Evolutionary conservation across 1,284 basidiomycete genomes (phyloP).

Genomic region (Malassezia nana): DNA sequence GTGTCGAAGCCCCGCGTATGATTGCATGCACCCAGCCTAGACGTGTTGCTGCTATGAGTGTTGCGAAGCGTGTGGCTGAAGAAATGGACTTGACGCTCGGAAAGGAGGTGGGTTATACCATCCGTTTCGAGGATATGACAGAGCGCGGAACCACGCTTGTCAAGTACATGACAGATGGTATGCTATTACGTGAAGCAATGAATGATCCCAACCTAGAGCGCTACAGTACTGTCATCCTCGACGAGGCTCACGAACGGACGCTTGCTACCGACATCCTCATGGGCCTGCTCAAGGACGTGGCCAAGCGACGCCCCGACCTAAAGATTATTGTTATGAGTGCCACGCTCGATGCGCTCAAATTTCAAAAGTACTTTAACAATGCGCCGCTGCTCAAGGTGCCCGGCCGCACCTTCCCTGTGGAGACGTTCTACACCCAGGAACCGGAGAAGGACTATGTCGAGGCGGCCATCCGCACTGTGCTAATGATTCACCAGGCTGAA

Average conservation of each 20-base stretch:
- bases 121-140: conserved; percentile 98
- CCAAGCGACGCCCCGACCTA: conserved; percentile 71
- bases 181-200: conserved; percentile 89
- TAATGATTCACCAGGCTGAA: conserved; percentile 96
- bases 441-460: conserved; percentile 95
- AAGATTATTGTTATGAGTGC: conserved; percentile 99
- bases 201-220: conserved; percentile 78
- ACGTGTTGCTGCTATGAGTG: conserved; percentile 93
- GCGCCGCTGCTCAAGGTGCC: conserved; percentile 93
- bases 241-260: conserved; percentile 97
- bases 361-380: conserved; percentile 85
- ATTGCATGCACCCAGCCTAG: conserved; percentile 96
- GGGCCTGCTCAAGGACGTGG: conserved; percentile 70
- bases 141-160: conserved; percentile 34
- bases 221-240: conserved; percentile 94
- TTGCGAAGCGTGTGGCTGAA: conserved; percentile 94
- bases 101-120: conserved; percentile 91
- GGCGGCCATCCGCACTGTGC: conserved; percentile 86
- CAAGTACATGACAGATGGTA: conserved; percentile 95
- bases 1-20: conserved; percentile 62
- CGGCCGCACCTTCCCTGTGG: conserved; percentile 89
- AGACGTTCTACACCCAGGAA: conserved; percentile 86
- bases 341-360: conserved; percentile 91
- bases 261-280: conserved; percentile 97
- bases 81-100: conserved; percentile 94